Base-by-base conservation (phyloP, 805 yeast species). In the Candida golubevii region DNA sequence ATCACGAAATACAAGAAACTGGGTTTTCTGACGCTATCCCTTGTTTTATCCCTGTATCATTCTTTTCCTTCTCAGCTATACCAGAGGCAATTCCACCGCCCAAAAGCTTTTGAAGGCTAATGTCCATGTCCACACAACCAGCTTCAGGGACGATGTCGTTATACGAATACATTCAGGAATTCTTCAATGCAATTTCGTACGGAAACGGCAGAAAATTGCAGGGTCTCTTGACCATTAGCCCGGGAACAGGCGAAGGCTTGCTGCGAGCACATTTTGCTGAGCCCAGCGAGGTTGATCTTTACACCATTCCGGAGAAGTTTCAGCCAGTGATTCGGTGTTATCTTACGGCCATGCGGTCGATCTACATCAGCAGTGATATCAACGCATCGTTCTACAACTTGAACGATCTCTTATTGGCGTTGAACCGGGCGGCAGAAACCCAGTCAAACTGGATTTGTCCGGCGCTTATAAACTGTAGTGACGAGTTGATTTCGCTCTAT, bases 381-480 rank as follows among this genome's bases (percentile, higher is more conserved):
- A 63, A 60, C 27, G 41, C 48, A 46, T 54, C 72, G 35, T 71
- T 63, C 53, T 48, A 27, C 35, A 61, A 46, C 59, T 65, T 68
- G 37, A 66, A 71, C 41, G 72, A 67, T 12, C 59, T 80, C 58
- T 63, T 78, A 45, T 65, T 65, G 44, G 56, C 67, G 11, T 55
- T 80, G 48, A 78, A 78, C 42, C 59, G 85, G 37, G 75, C 73
- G 33, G 80, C 82, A 1, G 83, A 78, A 41, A 55, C 62, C 7
- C 77, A 78, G 54, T 63, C 74, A 4, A 71, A 67, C 42, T 81
- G 85, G 85, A 67, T 79, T 13, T 65, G 75, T 41, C 58, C 56
- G 7, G 67, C 78, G 4, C 57, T 78, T 42, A 68, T 72, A 47
- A 60, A 57, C 35, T 55, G 71, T 11, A 63, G 73, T 12, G 67